Percentiles rank a stretch among this genome's conserved stretches.
Evolutionary conservation across 2,329 filamentous ascomycete genomes (phyloP).

Genomic region (Talaromyces albobiverticillius): DNA sequence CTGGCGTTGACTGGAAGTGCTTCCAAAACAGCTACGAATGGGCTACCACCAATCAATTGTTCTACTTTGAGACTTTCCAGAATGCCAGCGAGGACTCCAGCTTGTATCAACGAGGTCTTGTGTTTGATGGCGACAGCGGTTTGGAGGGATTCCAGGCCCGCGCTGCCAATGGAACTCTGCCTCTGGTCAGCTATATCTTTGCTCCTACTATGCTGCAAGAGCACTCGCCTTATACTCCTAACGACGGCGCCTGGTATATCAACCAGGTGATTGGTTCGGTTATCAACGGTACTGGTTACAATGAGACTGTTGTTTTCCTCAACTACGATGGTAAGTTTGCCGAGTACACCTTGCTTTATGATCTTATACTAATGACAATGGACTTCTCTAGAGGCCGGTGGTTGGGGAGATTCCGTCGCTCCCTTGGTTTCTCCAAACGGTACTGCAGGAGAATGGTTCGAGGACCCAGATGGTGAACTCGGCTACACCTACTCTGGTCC

Average conservation of each 20-base stretch:
- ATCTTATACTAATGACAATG: too few species aligned
- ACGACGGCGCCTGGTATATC: conserved; percentile 56
- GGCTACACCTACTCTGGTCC: conserved; percentile 44
- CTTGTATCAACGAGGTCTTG: too few species aligned
- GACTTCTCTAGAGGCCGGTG: conserved; percentile 53
- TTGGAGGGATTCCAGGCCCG: too few species aligned
- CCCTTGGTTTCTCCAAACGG: conserved; percentile 49
- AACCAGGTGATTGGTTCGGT: conserved; percentile 52
- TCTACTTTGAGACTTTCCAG: too few species aligned
- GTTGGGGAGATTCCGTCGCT: conserved; percentile 54
- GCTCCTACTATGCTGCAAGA: conserved; percentile 51
- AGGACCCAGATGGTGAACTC: conserved; percentile 40
- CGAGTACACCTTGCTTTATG: too few species aligned
- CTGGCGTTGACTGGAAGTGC: too few species aligned
- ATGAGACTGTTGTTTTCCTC: conserved; percentile 40
- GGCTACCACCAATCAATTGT: too few species aligned
- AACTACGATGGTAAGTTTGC: conserved; percentile 45
- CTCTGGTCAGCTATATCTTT: conserved; percentile 51
- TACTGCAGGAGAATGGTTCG: conserved; percentile 53
- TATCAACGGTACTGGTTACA: conserved; percentile 48
- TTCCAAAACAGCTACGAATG: too few species aligned
- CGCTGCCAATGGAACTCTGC: conserved; percentile 51
- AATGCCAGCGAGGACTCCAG: too few species aligned
- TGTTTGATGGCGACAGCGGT: too few species aligned
- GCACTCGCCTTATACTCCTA: conserved; percentile 52